Base-by-base conservation (phyloP, 345 rosid species). In the Acer yangbiense region DNA sequence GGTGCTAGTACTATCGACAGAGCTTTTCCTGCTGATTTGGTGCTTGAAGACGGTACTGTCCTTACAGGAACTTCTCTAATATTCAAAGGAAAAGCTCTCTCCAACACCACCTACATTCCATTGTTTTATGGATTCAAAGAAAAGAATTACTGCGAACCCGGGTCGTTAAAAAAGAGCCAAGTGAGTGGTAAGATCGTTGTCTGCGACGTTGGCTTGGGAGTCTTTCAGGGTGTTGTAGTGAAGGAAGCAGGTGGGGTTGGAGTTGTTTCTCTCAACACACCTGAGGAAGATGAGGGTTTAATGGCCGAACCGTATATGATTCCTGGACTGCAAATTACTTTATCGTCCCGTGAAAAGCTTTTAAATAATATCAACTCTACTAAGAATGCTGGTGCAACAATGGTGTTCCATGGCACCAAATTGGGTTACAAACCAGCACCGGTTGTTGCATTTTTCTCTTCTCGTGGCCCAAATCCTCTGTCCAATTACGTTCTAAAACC, bases 381-480 rank as follows among this genome's bases (percentile, higher is more conserved):
- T 2, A 43, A 52, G 16, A 79, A 78, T 65, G 75, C 87, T 1
- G 54, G 48, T 0, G 89, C 84, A 23, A 72, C 75, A 14, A 52
- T 84, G 43, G 72, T 55, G 16, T 86, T 83, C 54, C 77, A 35
- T 4, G 83, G 80, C 4, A 86, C 89, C 29, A 70, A 75, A 35
- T 1, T 83, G 32, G 82, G 81, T 13, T 58, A 69, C 3, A 79
- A 25, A 48, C 85, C 87, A 1, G 80, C 87, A 7, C 87, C 87
- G 0, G 75, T 80, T 7, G 79, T 86, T 25, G 83, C 89, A 2
- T 76, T 77, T 54, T 86, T 86, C 78, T 83, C 89, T 4, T 86
- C 89, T 1, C 76, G 89, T 55, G 89, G 89, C 52, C 89, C 87
- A 27, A 81, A 86, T 44, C 60, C 67, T 2, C 52, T 74, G 27